Percentiles rank a stretch among this genome's conserved stretches.
phyloP scores from a whole-genome alignment of 768 basidiomycete species.

The Boletales sp. region DNA sequence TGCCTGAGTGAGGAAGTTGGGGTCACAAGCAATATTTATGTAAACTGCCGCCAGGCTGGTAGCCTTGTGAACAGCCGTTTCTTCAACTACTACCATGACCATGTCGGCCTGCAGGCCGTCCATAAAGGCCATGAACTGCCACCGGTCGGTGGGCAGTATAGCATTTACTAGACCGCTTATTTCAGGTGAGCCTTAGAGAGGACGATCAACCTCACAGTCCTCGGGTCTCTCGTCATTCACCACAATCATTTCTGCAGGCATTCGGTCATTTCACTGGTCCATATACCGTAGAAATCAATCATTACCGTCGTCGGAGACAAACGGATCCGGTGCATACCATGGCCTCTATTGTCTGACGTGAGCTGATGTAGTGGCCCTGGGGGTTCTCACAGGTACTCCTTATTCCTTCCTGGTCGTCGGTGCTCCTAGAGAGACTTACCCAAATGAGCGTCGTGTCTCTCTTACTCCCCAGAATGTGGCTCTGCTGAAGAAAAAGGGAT shows the following conservation, averaged over 20 bases:
- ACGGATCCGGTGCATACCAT: constrained; percentile 23
- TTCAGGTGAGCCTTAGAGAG: constrained; percentile 17
- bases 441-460: constrained; percentile 76
- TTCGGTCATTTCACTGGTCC: constrained; percentile 31
- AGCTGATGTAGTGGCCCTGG: neutral
- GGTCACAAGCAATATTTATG: constrained; percentile 19
- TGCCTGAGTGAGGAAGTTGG: neutral
- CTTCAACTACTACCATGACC: constrained; percentile 28
- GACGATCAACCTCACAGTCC: neutral
- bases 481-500: constrained; percentile 79
- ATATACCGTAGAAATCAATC: constrained; percentile 22
- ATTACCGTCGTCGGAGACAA: constrained; percentile 9
- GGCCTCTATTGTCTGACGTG: neutral
- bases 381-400: constrained; percentile 42
- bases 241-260: constrained; percentile 13
- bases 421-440: constrained; percentile 72
- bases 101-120: constrained; percentile 31
- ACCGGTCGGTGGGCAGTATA: constrained; percentile 15
- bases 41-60: constrained; percentile 16
- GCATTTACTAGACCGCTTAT: constrained; percentile 15
- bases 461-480: constrained; percentile 78
- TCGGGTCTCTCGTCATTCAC: too few relatives aligned
- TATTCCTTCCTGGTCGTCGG: constrained; percentile 76
- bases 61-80: constrained; percentile 15
- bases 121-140: constrained; percentile 18